phyloP scores from a whole-genome alignment of 2,329 filamentous ascomycete species.

The Chaetomium olivaceum region DNA sequence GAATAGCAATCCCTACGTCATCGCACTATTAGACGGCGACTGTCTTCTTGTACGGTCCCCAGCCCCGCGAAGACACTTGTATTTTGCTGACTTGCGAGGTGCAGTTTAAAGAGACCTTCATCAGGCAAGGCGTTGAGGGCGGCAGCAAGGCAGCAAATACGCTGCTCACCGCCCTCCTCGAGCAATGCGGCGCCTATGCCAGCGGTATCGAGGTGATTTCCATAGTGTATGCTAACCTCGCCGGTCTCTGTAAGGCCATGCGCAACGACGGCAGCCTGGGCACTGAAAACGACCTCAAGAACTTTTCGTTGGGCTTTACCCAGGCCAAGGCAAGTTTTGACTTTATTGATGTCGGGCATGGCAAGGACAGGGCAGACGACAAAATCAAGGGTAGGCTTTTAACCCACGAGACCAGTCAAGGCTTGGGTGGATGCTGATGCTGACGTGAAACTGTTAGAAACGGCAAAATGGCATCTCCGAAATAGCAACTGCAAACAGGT shows the following conservation, averaged over 20 bases:
- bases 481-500: conserved; percentile 64
- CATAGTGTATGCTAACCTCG: conserved; percentile 58
- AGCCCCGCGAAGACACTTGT: background rate
- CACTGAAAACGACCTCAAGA: conserved; percentile 48
- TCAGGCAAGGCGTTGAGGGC: conserved; percentile 57
- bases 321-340: conserved; percentile 61
- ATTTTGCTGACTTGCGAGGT: background rate
- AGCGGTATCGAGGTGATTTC: conserved; percentile 59
- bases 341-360: conserved; percentile 62
- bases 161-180: conserved; percentile 50
- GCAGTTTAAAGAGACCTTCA: conserved; percentile 59
- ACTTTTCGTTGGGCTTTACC: conserved; percentile 62
- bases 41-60: conserved; percentile 55
- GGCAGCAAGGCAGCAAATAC: conserved; percentile 55
- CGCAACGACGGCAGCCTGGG: conserved; percentile 49
- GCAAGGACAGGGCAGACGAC: conserved; percentile 58
- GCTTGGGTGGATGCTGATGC: background rate
- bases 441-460: conserved; percentile 43
- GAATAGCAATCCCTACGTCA: conserved; percentile 59
- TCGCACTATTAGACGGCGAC: conserved; percentile 64
- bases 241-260: conserved; percentile 53
- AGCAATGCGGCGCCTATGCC: conserved; percentile 47
- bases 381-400: conserved; percentile 48
- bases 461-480: conserved; percentile 56
- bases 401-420: background rate